Evolutionary conservation across 768 basidiomycete genomes (phyloP), one percentile per base, ranked within the genome.

Genomic region (Suillus sp.): DNA sequence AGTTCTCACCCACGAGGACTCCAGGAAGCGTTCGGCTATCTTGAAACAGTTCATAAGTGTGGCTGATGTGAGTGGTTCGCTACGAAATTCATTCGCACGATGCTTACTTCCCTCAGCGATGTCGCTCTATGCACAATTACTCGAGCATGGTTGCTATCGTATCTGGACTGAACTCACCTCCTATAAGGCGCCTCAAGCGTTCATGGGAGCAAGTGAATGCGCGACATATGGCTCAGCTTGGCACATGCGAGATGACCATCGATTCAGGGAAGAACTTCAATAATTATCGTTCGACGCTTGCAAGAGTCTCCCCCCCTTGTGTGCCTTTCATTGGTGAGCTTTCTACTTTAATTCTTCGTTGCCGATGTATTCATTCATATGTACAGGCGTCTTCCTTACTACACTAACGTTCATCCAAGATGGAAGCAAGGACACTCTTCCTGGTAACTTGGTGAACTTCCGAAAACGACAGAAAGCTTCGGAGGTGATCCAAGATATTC

Each of bases 401-500:
- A 93, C 92, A 8, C 81, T 99, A 65, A 96, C 95, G n/a, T 98
- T 99, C 77, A 96, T 97, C 73, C 94, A 97, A 77, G 97, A 98
- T 69, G 97, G 96, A 10, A 95, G 93, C 71, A 90, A 91, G 58
- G 93, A 99, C 78, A 86, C 83, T 68, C 80, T 97, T 11, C 83
- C 84, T 20, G 90, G 87, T 9, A 84, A 85, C 62, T 79, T 96
- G 66, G 89, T 99, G 78, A 98, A 99, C 79, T 99, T 99, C 79
- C 87, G 89, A 72, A 99, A 99, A 77, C 91, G 96, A 20, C 90
- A 93, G 70, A 93, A 93, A 77, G 89, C 95, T 0, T 94, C 95
- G n/a, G 96, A 97, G 72, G 92, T 99, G 68, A 94, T 99, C 69
- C 88, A 89, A 66, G 95, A 98, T 74, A 98, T 99, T 74, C 93